Conservation (phyloP, 805 yeast genomes). For the Yarrowia keelungensis region DNA sequence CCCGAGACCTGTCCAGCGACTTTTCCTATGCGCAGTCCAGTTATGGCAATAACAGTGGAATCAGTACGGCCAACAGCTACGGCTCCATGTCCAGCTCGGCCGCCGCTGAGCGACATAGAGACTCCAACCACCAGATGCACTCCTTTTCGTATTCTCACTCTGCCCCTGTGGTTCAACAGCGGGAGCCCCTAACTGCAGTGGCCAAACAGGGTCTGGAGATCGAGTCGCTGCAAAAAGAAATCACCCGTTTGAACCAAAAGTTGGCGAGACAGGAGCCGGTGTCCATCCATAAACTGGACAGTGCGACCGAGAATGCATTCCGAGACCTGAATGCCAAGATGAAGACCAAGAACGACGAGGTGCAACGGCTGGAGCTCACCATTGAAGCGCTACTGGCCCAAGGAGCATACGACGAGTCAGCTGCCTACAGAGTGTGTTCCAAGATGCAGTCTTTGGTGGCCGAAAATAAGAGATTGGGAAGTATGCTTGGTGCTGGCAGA, state of each 20-base stretch:
- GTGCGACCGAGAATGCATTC: conserved; percentile 2
- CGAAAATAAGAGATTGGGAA: conserved; percentile 22
- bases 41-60: conserved; percentile 21
- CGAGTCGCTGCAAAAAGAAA: conserved; percentile 21
- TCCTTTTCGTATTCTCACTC: neutral
- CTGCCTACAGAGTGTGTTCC: conserved; percentile 24
- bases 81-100: conserved; percentile 19
- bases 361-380: conserved; percentile 14
- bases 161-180: neutral
- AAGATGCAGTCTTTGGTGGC: conserved; percentile 21
- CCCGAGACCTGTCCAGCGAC: conserved; percentile 12
- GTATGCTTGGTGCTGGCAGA: conserved; percentile 17
- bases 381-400: conserved; percentile 30
- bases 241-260: conserved; percentile 4
- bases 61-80: conserved; percentile 1
- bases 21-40: conserved; percentile 13
- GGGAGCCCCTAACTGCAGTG: conserved; percentile 6
- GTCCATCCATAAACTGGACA: conserved; percentile 19
- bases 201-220: conserved; percentile 33
- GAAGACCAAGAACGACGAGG: conserved; percentile 11
- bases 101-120: conserved; percentile 5
- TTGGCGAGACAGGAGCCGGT: conserved; percentile 20
- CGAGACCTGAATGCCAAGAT: conserved; percentile 10
- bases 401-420: conserved; percentile 14
- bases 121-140: neutral